These are phyloP conservation scores for Adansonia rubrostipa DNA, from an alignment of 441 rosid species.

Conservation along the genomic window DNA sequence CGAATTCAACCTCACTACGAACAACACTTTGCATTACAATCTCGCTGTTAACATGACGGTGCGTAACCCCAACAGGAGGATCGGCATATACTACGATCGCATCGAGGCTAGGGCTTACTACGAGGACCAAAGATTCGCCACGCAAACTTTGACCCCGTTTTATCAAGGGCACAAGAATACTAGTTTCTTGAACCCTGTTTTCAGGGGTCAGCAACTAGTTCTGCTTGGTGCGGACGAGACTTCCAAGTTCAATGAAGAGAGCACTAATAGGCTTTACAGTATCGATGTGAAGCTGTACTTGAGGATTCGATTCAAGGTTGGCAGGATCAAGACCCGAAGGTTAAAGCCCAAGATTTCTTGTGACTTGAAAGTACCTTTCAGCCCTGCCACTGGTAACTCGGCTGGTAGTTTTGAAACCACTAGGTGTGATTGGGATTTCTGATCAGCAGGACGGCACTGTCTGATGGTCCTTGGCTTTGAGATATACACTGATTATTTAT, in stretches of 20 bases:
- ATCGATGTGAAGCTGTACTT: conserved; percentile 60
- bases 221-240: conserved; percentile 35
- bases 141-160: conserved; percentile 43
- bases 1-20: conserved; percentile 49
- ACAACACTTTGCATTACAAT: conserved; percentile 51
- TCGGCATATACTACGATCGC: conserved; percentile 67
- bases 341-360: conserved; percentile 61
- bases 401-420: conserved; percentile 33
- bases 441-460: conserved; percentile 19
- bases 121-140: conserved; percentile 42
- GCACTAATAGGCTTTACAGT: conserved; percentile 41
- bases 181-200: conserved; percentile 41
- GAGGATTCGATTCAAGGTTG: conserved; percentile 64
- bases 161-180: conserved; percentile 81
- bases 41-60: conserved; percentile 55
- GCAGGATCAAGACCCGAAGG: conserved; percentile 49
- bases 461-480: background rate
- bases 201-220: conserved; percentile 49
- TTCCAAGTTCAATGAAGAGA: conserved; percentile 41
- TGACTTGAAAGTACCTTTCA: conserved; percentile 59
- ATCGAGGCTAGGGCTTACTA: conserved; percentile 63
- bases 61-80: conserved; percentile 72
- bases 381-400: conserved; percentile 31
- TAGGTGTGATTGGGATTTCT: conserved; percentile 59
- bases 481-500: background rate